Percentiles rank a stretch among this genome's conserved stretches.
These are phyloP conservation scores for Exophiala spinifera DNA, from an alignment of 2,329 filamentous ascomycete species.

Conservation along the genomic window DNA sequence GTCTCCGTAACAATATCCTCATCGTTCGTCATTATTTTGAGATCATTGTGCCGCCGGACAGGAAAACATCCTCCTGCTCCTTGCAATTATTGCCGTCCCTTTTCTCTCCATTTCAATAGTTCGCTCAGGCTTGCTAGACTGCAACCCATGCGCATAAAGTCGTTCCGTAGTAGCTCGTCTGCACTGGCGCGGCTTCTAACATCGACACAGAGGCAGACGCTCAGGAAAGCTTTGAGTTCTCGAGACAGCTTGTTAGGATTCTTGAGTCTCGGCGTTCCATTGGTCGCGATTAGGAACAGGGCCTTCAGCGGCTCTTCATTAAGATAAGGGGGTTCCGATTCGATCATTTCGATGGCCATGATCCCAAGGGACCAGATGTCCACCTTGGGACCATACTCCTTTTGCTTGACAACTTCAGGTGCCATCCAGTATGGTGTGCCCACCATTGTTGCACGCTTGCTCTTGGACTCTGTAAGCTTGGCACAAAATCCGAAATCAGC, in stretches of 20 bases:
- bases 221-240: constrained; percentile 95
- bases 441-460: constrained; percentile 97
- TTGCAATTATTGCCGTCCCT: constrained; percentile 29
- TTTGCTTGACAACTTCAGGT: constrained; percentile 97
- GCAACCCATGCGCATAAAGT: constrained; percentile 92
- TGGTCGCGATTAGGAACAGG: constrained; percentile 94
- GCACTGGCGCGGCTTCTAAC: constrained; percentile 92
- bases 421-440: constrained; percentile 99
- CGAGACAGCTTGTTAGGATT: constrained; percentile 97
- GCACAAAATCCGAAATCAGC: constrained; percentile 99
- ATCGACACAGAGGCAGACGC: constrained; percentile 93
- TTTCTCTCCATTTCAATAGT: constrained; percentile 67
- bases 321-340: constrained; percentile 94
- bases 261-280: constrained; percentile 94
- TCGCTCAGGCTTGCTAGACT: constrained; percentile 77
- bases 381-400: constrained; percentile 96
- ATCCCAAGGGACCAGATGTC: constrained; percentile 99
- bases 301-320: constrained; percentile 98
- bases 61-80: not conserved
- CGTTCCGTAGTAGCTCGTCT: constrained; percentile 82
- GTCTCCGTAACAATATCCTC: not conserved
- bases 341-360: constrained; percentile 99
- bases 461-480: constrained; percentile 94
- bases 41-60: not conserved
- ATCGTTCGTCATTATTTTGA: not conserved